Percentiles rank a stretch among this genome's conserved stretches.
Conservation (phyloP, 805 yeast species). For the Zygosaccharomyces bailii region DNA sequence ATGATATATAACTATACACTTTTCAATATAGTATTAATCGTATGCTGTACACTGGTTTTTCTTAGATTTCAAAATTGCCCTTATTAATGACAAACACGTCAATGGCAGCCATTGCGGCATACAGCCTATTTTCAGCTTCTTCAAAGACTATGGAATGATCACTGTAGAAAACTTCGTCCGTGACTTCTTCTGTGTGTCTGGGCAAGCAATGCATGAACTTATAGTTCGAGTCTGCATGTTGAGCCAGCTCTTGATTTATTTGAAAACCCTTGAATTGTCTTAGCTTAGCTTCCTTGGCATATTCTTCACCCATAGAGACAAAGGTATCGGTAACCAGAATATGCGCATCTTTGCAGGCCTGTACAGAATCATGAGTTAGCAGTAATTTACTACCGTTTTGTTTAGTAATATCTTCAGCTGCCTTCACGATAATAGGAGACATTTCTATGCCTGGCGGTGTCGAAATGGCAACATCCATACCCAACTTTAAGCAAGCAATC, state of each 20-base stretch:
- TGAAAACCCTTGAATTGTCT: constrained; percentile 85
- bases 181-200: constrained; percentile 90
- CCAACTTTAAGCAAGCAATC: constrained; percentile 78
- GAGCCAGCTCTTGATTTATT: constrained; percentile 63
- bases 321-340: constrained; percentile 94
- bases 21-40: background rate
- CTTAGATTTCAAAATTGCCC: constrained; percentile 48
- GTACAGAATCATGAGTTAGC: constrained; percentile 67
- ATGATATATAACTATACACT: background rate
- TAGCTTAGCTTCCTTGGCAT: constrained; percentile 65
- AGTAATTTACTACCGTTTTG: constrained; percentile 52
- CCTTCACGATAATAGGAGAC: constrained; percentile 48
- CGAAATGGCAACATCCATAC: constrained; percentile 80
- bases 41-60: background rate
- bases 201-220: constrained; percentile 98
- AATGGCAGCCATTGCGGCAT: constrained; percentile 92
- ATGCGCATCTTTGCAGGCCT: constrained; percentile 71
- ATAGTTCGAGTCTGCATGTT: constrained; percentile 64
- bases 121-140: constrained; percentile 94
- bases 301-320: constrained; percentile 97
- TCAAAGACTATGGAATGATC: constrained; percentile 81
- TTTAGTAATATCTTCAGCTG: constrained; percentile 51
- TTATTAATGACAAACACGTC: constrained; percentile 86
- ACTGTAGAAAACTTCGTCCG: constrained; percentile 87
- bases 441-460: constrained; percentile 75